A percentile compares a stretch with the other conserved stretches of the same genome.
These are phyloP conservation scores for Chlamydomonas reinhardtii DNA, from an alignment of 163 green algal species.

Conservation along the genomic window DNA sequence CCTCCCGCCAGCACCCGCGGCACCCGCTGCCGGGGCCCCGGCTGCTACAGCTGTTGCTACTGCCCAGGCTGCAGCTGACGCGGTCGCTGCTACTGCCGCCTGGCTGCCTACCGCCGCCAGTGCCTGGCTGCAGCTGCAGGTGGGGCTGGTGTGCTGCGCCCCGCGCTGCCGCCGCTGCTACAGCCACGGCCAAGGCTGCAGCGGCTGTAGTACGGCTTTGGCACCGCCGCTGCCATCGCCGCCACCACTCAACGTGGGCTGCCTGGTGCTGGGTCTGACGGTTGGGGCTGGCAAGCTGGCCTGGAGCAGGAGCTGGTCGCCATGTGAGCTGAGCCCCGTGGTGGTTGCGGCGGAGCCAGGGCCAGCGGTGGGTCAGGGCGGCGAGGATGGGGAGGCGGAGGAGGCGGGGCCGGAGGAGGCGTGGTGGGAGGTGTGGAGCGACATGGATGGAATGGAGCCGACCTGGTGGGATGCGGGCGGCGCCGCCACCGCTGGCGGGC, in stretches of 20 bases:
- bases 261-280: not conserved
- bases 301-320: not conserved
- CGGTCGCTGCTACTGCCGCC: not conserved
- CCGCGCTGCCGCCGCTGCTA: not conserved
- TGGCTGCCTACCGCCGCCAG: too few species aligned
- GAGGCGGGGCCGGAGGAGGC: not conserved
- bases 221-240: not conserved
- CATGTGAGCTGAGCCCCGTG: not conserved
- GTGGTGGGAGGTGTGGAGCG: conserved; percentile 25
- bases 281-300: not conserved
- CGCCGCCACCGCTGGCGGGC: not conserved
- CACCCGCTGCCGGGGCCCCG: not conserved
- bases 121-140: conserved; percentile 25
- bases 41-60: too few species aligned
- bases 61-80: too few species aligned
- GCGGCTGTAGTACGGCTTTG: not conserved
- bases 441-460: not conserved
- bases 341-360: not conserved
- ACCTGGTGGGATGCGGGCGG: conserved; percentile 36
- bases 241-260: not conserved
- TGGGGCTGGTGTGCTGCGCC: conserved; percentile 11
- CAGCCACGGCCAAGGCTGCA: not conserved
- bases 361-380: not conserved
- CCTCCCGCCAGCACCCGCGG: not conserved
- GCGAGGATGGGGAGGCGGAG: not conserved